These are phyloP conservation scores for Ustilago tritici DNA, from an alignment of 1,284 basidiomycete species.

Conservation along the genomic window DNA sequence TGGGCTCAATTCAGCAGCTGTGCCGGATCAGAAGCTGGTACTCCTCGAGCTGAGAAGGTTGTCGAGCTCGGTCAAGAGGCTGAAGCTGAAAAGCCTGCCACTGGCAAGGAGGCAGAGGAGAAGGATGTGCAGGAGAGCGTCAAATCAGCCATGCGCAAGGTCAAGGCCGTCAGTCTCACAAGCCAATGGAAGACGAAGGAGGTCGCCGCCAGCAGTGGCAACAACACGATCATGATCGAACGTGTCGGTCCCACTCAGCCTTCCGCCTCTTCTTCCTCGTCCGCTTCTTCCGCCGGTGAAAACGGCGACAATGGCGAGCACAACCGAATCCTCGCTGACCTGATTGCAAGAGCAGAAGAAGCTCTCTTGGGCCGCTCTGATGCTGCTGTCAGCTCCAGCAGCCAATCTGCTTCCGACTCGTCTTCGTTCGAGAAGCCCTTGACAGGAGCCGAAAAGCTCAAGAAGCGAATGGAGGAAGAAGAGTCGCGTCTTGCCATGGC, in stretches of 20 bases:
- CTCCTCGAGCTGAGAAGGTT: conserved; percentile 24
- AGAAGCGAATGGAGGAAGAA: conserved; percentile 46
- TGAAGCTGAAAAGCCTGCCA: conserved; percentile 17
- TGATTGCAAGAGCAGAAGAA: conserved; percentile 45
- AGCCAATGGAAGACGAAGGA: conserved; percentile 57
- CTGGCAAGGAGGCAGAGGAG: conserved; percentile 7
- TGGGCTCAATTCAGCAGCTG: conserved; percentile 18
- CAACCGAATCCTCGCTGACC: conserved; percentile 29
- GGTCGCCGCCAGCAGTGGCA: conserved; percentile 41
- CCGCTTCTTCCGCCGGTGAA: neutral
- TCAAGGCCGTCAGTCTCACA: conserved; percentile 46
- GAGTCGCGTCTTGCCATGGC: conserved; percentile 42
- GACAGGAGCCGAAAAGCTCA: conserved; percentile 29
- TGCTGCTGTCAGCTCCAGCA: neutral
- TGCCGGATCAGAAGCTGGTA: neutral
- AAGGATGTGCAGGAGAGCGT: conserved; percentile 29
- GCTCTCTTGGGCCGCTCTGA: conserved; percentile 23
- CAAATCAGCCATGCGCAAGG: conserved; percentile 40
- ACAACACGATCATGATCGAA: conserved; percentile 53
- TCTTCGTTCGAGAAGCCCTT: neutral
- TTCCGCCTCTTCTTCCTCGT: neutral
- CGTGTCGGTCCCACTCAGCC: conserved; percentile 28
- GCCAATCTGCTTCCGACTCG: neutral
- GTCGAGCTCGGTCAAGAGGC: conserved; percentile 37
- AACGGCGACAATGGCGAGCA: conserved; percentile 10